Evolutionary conservation across 768 basidiomycete species (phyloP), one percentile per base, ranked within the genome.

Genomic region (Collybiopsis confluens): DNA sequence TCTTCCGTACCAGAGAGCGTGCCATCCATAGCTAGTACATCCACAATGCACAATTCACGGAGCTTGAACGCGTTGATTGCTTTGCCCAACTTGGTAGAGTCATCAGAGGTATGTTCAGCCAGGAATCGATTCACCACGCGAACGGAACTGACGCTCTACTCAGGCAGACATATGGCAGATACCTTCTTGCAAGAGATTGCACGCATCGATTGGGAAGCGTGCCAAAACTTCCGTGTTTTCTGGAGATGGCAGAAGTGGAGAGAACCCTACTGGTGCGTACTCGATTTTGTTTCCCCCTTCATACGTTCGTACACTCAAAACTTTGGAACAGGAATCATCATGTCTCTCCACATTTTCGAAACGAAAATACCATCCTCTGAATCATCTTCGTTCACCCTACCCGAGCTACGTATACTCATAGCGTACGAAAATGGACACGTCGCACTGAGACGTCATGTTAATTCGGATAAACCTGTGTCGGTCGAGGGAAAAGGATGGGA

Each of bases 351-450:
- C 61, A 71, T 97, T 1, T 83, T 81, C 49, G 66, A 70, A 37
- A 59, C 65, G 11, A 43, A 54, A 1, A 21, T 40, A 27, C 41
- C 59, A 33, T 58, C 59, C 26, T 56, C 69, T n/a, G 62, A 76
- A 18, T 65, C 72, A 28, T 65, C 68, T 1, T 63, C 68, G 40
- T 55, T 56, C 18, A 64, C 64, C 0, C 59, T 58, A 11, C 64
- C 63, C 10, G 74, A 78, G 16, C 72, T 95, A 3, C 76, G 82
- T 2, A 67, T 96, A 4, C 65, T 95, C 0, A 77, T 82, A 36
- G 90, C 82, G 1, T 96, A 92, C 65, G 96, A 99, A 70, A 86
- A 88, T 55, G 95, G 96, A 0, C 75, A 80, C n/a, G 85, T 97
- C n/a, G 79, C 79, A 20, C 67, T 93, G 30, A 85, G 83, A 51